These are phyloP conservation scores for Erodium chrysanthum DNA, from an alignment of 441 rosid genomes.

Conservation along the genomic window DNA sequence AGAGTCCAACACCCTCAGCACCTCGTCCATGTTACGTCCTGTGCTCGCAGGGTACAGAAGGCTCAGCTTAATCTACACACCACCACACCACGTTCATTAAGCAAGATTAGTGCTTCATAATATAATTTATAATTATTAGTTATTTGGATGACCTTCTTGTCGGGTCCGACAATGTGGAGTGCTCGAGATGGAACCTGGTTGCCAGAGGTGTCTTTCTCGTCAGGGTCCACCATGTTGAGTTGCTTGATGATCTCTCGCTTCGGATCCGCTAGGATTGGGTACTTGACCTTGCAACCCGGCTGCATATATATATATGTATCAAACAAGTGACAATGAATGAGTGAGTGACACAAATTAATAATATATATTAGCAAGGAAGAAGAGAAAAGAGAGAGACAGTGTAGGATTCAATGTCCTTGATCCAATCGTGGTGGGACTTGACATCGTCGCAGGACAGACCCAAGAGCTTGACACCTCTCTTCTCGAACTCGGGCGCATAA, in stretches of 20 bases:
- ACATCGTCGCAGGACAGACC: constrained; percentile 72
- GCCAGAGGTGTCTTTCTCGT: constrained; percentile 42
- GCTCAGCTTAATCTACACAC: constrained; percentile 50
- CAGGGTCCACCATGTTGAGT: constrained; percentile 75
- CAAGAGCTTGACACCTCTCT: constrained; percentile 58
- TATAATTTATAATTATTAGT: no score
- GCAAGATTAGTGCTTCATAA: no score
- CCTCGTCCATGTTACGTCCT: constrained; percentile 77
- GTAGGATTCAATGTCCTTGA: constrained; percentile 64
- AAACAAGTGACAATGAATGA: no score
- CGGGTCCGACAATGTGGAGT: constrained; percentile 58
- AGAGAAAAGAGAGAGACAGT: constrained; percentile 26
- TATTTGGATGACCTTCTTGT: constrained; percentile 32
- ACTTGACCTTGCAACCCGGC: constrained; percentile 57
- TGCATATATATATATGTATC: no score
- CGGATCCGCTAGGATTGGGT: constrained; percentile 67
- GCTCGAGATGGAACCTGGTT: constrained; percentile 54
- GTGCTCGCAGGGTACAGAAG: constrained; percentile 67
- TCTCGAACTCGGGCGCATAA: constrained; percentile 37
- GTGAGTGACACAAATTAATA: no score
- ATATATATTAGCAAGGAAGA: no score
- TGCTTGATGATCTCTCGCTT: constrained; percentile 39
- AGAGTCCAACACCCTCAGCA: constrained; percentile 59
- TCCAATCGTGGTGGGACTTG: constrained; percentile 52
- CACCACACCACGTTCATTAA: no score